Conservation (phyloP, 352 stramenopile species). For the Globisporangium camurandrum region DNA sequence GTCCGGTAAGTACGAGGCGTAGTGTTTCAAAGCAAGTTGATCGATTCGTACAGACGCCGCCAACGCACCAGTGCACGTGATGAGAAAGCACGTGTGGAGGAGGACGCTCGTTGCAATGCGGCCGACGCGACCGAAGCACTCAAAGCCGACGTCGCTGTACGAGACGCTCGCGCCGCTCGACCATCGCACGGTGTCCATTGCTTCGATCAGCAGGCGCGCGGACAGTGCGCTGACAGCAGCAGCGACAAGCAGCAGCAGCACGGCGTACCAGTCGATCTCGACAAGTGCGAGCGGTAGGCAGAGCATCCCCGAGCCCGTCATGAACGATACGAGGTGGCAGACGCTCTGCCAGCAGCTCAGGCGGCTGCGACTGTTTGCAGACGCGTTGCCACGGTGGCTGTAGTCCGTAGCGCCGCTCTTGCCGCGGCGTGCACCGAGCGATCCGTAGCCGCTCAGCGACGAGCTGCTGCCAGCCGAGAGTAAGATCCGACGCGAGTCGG, state of each 20-base stretch:
- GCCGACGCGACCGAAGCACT: slow-evolving; percentile 48
- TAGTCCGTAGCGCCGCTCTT: slow-evolving; percentile 20
- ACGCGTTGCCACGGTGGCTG: slow-evolving; percentile 14
- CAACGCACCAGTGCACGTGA: slow-evolving; percentile 36
- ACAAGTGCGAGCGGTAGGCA: slow-evolving; percentile 66
- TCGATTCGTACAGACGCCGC: neutral
- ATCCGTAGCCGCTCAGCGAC: slow-evolving; percentile 22
- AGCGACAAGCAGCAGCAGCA: slow-evolving; percentile 48
- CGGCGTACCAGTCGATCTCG: slow-evolving; percentile 72
- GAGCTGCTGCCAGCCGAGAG: slow-evolving; percentile 23
- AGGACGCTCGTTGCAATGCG: slow-evolving; percentile 32
- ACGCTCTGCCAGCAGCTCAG: slow-evolving; percentile 57
- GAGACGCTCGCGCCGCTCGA: slow-evolving; percentile 48
- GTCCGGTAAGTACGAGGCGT: too few relatives aligned
- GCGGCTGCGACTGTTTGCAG: too few relatives aligned
- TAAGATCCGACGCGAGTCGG: slow-evolving; percentile 7
- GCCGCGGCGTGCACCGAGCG: slow-evolving; percentile 12
- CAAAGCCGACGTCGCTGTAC: slow-evolving; percentile 60
- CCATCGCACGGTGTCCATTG: slow-evolving; percentile 68
- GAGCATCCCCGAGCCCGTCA: slow-evolving; percentile 65
- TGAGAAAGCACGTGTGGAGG: slow-evolving; percentile 51
- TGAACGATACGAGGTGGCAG: slow-evolving; percentile 70
- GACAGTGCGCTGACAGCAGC: slow-evolving; percentile 50
- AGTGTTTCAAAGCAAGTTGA: neutral
- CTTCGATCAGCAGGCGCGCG: slow-evolving; percentile 54